phyloP scores from a whole-genome alignment of 768 basidiomycete species.

The Hericium rajendrae region DNA sequence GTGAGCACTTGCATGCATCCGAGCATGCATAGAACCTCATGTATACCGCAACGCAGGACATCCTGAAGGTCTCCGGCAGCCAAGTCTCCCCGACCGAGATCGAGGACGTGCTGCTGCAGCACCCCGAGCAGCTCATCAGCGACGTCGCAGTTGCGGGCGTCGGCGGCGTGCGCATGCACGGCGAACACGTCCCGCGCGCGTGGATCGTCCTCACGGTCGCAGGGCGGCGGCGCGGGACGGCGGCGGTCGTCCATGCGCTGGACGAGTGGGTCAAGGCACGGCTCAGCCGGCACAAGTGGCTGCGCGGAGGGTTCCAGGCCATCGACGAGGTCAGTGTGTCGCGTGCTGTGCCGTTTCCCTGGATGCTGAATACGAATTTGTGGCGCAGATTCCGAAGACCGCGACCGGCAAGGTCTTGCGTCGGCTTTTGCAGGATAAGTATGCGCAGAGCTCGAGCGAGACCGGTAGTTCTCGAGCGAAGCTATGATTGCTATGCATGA shows the following conservation, averaged over 20 bases:
- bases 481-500: not conserved
- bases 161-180: conserved; percentile 43
- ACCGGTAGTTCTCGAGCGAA: not conserved
- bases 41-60: conserved; percentile 40
- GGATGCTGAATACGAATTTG: not conserved
- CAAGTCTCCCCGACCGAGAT: conserved; percentile 80
- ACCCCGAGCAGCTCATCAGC: conserved; percentile 50
- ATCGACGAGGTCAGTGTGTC: conserved; percentile 40
- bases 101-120: conserved; percentile 51
- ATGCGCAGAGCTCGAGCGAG: not conserved
- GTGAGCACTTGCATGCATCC: conserved; percentile 22
- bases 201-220: conserved; percentile 61
- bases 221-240: conserved; percentile 41
- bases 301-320: conserved; percentile 62
- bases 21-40: not conserved
- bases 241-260: conserved; percentile 34
- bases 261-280: conserved; percentile 53
- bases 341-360: not conserved
- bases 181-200: conserved; percentile 69
- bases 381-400: conserved; percentile 3
- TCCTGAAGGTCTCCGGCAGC: conserved; percentile 66
- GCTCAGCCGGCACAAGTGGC: conserved; percentile 70
- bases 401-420: conserved; percentile 10
- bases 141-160: conserved; percentile 73
- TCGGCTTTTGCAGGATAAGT: conserved; percentile 5